Evolutionary conservation across 108 stramenopile genomes (phyloP), one percentile per base, ranked within the genome.

Genomic region (Phaeodactylum tricornutum): DNA sequence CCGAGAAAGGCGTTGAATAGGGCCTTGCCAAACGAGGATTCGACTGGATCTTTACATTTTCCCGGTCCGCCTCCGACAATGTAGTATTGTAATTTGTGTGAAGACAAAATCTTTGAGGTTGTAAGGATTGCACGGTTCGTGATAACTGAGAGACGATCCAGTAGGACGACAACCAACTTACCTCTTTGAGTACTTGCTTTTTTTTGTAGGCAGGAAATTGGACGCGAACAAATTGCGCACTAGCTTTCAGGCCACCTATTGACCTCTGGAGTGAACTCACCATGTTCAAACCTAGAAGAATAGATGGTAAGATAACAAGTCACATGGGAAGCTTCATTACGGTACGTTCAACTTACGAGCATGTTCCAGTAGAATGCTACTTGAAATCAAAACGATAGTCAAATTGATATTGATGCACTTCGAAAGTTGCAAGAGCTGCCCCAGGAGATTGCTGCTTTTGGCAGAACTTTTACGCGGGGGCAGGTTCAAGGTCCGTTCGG

Each of bases 381-480:
- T 52, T 2, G 50, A 38, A 36, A 52, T 38, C 9, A 52, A 22
- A 17, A 52, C 15, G 25, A 52, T 52, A 11, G 50, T 36, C 50
- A 52, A 36, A n/a, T 41, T 38, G 9, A 52, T 20, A 2, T 17
- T 21, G 14, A 52, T 21, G 20, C 21, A 6, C 25, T 33, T 34
- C 14, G 50, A 37, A 5, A 52, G 35, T 12, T 38, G 25, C 35
- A 52, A 4, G 16, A 52, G n/a, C 22, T 52, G 50, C 7, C 22
- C 20, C 20, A 52, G 25, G 14, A 37, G 16, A 37, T 52, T 52
- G n/a, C n/a, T 22, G 27, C 38, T 16, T 5, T 40, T 4, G 17
- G 17, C 38, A 3, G 38, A 3, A 40, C 4, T 7, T 7, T 45
- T 45, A 26, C 9, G 3, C n/a, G 24, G 22, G 27, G n/a, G n/a